Evolutionary conservation across 352 stramenopile genomes (phyloP).

Genomic region (Saprolegnia parasitica): DNA sequence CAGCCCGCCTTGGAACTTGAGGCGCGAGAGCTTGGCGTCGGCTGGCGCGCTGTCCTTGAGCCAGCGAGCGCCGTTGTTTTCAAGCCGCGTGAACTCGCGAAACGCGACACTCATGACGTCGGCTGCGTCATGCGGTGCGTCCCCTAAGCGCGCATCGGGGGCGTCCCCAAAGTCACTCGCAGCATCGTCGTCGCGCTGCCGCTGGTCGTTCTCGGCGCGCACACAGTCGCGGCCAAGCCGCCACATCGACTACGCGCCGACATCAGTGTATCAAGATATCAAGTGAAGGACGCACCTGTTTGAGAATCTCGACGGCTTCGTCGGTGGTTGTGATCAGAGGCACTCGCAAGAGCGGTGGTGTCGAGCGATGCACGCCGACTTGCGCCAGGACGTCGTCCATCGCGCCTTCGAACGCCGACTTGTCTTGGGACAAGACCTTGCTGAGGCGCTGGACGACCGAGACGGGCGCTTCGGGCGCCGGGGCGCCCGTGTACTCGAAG

Average conservation of each 20-base stretch:
- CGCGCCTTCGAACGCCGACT: constrained; percentile 31
- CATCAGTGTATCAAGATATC: background rate
- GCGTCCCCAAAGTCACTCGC: constrained; percentile 48
- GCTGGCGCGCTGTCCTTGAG: constrained; percentile 3
- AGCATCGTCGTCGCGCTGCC: constrained; percentile 34
- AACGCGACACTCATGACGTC: constrained; percentile 37
- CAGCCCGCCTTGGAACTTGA: constrained; percentile 44
- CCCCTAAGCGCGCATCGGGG: constrained; percentile 31
- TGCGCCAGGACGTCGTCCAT: constrained; percentile 36
- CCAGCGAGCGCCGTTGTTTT: constrained; percentile 28
- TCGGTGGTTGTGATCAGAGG: constrained; percentile 46
- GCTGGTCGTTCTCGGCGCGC: constrained; percentile 34
- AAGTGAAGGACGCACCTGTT: constrained; percentile 28
- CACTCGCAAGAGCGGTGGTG: constrained; percentile 21
- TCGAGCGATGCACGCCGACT: background rate
- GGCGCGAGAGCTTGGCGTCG: constrained; percentile 35
- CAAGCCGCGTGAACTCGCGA: constrained; percentile 31
- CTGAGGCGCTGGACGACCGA: constrained; percentile 3
- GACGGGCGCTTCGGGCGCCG: background rate
- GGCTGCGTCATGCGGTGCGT: constrained; percentile 20
- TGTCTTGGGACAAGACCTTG: constrained; percentile 10
- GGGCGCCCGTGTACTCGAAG: constrained; percentile 24
- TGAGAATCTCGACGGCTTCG: constrained; percentile 49
- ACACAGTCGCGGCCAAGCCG: constrained; percentile 29
- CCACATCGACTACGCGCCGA: constrained; percentile 8